These are phyloP conservation scores for Erythrophleum ivorense DNA, from an alignment of 331 rosid species.

Conservation along the genomic window DNA sequence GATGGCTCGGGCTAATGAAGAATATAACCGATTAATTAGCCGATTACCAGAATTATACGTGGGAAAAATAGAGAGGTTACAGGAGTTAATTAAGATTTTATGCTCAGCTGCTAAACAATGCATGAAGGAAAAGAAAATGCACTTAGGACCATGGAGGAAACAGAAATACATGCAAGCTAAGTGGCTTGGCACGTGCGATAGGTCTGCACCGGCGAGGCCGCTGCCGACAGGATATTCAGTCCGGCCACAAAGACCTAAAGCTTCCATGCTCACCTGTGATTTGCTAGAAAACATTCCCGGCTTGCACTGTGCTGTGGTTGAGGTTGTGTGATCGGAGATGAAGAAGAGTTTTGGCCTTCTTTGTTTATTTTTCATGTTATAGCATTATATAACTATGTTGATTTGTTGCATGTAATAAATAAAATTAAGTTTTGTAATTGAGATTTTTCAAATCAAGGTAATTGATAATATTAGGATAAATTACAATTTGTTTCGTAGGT, in stretches of 20 bases:
- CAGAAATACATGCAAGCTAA: constrained; percentile 83
- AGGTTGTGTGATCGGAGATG: constrained; percentile 53
- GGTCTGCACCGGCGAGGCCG: constrained; percentile 44
- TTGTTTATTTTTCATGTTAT: not conserved
- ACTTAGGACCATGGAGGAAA: constrained; percentile 87
- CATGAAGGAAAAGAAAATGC: constrained; percentile 92
- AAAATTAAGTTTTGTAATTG: no score
- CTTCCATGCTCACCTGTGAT: constrained; percentile 83
- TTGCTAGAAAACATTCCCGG: constrained; percentile 49
- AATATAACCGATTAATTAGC: constrained; percentile 59
- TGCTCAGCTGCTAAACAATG: constrained; percentile 77
- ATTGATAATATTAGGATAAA: no score
- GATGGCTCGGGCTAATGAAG: constrained; percentile 71
- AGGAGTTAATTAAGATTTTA: constrained; percentile 58
- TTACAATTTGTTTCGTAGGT: no score
- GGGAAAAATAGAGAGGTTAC: constrained; percentile 71
- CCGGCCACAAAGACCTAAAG: constrained; percentile 52
- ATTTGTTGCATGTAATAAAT: not conserved
- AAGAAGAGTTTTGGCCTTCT: constrained; percentile 19
- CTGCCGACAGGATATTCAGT: constrained; percentile 34
- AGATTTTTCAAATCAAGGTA: no score
- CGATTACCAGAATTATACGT: constrained; percentile 70
- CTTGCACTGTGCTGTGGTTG: constrained; percentile 49
- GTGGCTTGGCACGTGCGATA: constrained; percentile 68
- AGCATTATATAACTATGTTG: not conserved